Evolutionary conservation across 768 basidiomycete species (phyloP), one percentile per base, ranked within the genome.

Genomic region (Amylocystis lapponica): DNA sequence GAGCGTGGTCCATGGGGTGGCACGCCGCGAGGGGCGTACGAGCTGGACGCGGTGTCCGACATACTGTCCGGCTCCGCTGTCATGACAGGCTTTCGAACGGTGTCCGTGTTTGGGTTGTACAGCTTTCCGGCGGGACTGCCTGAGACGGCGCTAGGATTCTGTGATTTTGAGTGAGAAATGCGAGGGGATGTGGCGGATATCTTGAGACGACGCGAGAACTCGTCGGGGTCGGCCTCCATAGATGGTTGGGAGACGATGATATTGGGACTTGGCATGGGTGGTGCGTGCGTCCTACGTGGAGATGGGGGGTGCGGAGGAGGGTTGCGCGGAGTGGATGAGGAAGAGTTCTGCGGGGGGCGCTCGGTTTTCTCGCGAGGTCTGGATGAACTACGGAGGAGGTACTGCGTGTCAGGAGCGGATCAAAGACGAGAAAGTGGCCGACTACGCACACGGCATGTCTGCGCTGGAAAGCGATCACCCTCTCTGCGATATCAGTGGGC

Each of bases 91-190:
- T 12, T 43, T 23, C 38, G 81, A 20, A 83, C 72, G 9, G n/a
- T 74, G 55, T 88, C 85, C 0, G 76, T 68, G 45, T 85, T 72
- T 0, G 86, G 87, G 55, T 90, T 84, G 64, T 70, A 91, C 1
- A 90, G 73, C 51, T 81, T 82, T 38, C 58, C 54, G n/a, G n/a
- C n/a, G 45, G 47, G 55, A 54, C 46, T 60, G 44, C 56, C 53
- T 22, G 55, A 40, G 50, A 52, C n/a, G 44, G 50, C 36, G 48
- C 44, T 43, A n/a, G n/a, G n/a, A 31, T 26, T 45, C 11, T 61
- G 53, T 9, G 40, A 41, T 34, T 44, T 54, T 45, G 56, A 51
- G 62, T 48, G 60, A 57, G 19, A 66, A 48, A 46, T 70, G 66
- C 42, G 75, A 57, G 29, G 76, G 60, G 31, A 53, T 17, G 54